These are phyloP conservation scores for Diaporthe vaccinii DNA, from an alignment of 2,329 filamentous ascomycete species.

Conservation along the genomic window DNA sequence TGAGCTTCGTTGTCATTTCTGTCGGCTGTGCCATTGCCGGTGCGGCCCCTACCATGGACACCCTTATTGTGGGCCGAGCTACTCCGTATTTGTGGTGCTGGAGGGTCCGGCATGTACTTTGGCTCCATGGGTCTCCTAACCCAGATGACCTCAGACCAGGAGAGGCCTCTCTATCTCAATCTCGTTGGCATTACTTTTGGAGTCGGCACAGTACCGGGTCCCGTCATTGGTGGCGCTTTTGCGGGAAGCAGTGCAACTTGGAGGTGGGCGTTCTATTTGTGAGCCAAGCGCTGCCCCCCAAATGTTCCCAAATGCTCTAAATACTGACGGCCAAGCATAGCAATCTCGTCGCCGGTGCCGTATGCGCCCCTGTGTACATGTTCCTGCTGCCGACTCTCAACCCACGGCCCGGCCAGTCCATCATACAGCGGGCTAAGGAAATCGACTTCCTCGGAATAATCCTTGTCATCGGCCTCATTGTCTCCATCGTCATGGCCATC, in stretches of 20 bases:
- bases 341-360: background rate
- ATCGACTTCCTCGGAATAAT: background rate
- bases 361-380: background rate
- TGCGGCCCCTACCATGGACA: background rate
- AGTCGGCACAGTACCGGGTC: background rate
- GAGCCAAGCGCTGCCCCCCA: no score
- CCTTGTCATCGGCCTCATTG: background rate
- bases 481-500: background rate
- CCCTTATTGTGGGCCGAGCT: background rate
- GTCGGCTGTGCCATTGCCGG: background rate
- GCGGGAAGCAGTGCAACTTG: background rate
- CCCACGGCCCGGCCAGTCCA: background rate
- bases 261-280: background rate
- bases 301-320: fast-evolving
- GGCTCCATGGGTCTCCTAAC: background rate
- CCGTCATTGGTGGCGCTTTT: background rate
- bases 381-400: background rate
- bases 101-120: background rate
- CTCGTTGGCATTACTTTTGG: background rate
- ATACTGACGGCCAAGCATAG: background rate
- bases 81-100: background rate
- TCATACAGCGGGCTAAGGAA: background rate
- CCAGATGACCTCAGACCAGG: background rate
- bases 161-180: background rate
- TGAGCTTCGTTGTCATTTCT: background rate